phyloP scores from a whole-genome alignment of 306 rosid species.

The Oxytropis ochrocephala region DNA sequence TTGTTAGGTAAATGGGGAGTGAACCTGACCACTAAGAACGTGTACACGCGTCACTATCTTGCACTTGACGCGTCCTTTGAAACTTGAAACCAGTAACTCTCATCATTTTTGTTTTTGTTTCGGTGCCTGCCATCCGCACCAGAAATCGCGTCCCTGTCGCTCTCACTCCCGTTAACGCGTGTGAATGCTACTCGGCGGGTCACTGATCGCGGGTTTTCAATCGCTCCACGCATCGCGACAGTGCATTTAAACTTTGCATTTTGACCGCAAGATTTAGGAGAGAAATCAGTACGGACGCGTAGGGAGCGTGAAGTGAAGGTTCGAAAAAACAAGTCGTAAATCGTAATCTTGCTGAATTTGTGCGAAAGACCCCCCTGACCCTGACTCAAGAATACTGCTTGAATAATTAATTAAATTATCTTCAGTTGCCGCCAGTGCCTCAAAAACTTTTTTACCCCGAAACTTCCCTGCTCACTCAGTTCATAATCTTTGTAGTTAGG shows the following conservation, averaged over 20 bases:
- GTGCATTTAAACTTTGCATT: not conserved
- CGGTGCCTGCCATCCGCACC: slow-evolving; percentile 32
- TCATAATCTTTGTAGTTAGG: no score
- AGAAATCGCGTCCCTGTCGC: slow-evolving; percentile 1
- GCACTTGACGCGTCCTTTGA: slow-evolving; percentile 37
- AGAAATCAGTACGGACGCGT: not conserved
- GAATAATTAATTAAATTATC: not conserved
- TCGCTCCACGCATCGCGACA: not conserved
- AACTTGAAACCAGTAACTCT: not conserved
- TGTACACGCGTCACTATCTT: slow-evolving; percentile 32
- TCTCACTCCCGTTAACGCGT: not conserved
- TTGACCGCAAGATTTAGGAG: not conserved
- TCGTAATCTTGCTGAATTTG: slow-evolving; percentile 2
- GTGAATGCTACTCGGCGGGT: not conserved
- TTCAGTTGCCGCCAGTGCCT: no score
- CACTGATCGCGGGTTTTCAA: not conserved
- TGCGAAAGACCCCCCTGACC: not conserved
- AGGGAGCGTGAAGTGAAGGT: not conserved
- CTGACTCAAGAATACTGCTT: not conserved
- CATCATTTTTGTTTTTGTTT: slow-evolving; percentile 21
- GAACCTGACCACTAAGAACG: slow-evolving; percentile 9
- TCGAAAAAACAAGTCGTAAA: not conserved
- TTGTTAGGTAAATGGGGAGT: slow-evolving; percentile 15
- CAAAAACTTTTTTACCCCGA: no score
- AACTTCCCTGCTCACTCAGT: no score